Conservation (phyloP, 108 stramenopile genomes). For the Schizochytrium sp. region DNA sequence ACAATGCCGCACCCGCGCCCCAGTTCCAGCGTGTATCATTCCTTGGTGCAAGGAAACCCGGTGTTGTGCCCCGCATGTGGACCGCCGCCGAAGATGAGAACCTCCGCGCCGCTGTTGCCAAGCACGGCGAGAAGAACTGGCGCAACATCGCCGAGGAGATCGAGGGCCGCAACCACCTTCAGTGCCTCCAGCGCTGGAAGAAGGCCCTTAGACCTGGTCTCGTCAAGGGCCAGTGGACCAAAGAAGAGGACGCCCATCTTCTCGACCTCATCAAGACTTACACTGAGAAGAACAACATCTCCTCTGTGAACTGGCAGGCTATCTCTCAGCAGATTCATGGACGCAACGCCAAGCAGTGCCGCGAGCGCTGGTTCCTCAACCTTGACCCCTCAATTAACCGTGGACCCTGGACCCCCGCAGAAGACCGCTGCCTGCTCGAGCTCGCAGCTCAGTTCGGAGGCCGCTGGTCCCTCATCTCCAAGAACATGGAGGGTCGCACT, state of each 20-base stretch:
- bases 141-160: constrained; percentile 64
- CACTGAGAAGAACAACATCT: constrained; percentile 63
- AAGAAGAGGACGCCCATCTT: constrained; percentile 88
- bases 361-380: constrained; percentile 70
- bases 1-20: neutral
- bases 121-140: constrained; percentile 66
- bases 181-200: constrained; percentile 88
- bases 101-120: constrained; percentile 62
- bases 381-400: constrained; percentile 68
- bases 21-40: constrained; percentile 53
- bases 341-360: constrained; percentile 70
- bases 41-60: constrained; percentile 31
- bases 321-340: constrained; percentile 48
- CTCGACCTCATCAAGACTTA: constrained; percentile 68
- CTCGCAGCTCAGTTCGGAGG: constrained; percentile 38
- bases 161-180: constrained; percentile 63
- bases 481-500: constrained; percentile 68
- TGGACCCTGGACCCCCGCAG: constrained; percentile 70
- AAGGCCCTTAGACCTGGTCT: constrained; percentile 97
- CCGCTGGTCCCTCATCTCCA: constrained; percentile 64
- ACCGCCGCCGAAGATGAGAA: constrained; percentile 64
- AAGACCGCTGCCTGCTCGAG: constrained; percentile 61
- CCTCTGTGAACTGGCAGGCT: constrained; percentile 47
- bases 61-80: constrained; percentile 69
- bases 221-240: constrained; percentile 97